phyloP scores from a whole-genome alignment of 176 grass and related monocot genomes.

The Oryza officinalis region DNA sequence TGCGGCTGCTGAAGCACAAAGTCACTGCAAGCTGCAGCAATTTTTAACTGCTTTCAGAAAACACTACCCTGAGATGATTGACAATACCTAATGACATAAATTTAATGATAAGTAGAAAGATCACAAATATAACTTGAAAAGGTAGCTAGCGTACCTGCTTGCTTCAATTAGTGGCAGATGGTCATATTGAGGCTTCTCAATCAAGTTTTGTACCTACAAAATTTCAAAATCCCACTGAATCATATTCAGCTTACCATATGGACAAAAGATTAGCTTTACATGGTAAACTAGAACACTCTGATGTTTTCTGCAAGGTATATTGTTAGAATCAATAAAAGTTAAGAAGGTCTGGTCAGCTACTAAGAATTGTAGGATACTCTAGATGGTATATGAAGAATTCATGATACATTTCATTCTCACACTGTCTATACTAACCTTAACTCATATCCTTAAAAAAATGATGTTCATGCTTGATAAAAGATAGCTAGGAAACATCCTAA shows the following conservation, averaged over 20 bases:
- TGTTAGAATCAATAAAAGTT: background rate
- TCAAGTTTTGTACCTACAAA: slow-evolving; percentile 87
- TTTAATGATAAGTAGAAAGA: slow-evolving; percentile 11
- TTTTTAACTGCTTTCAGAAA: background rate
- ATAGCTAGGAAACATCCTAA: background rate
- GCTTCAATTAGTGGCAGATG: slow-evolving; percentile 94
- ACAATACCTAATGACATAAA: background rate
- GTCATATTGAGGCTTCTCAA: slow-evolving; percentile 97
- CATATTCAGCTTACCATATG: background rate
- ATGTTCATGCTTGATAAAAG: background rate
- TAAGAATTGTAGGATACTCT: background rate
- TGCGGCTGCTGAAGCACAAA: too few species aligned
- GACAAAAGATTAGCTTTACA: slow-evolving; percentile 4
- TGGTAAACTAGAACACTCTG: background rate
- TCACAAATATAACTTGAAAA: slow-evolving; percentile 17
- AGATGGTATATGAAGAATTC: background rate
- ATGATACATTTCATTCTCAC: background rate
- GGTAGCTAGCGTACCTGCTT: slow-evolving; percentile 71
- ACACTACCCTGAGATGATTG: background rate
- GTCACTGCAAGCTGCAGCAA: too few species aligned
- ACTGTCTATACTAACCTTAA: background rate
- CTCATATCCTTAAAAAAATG: background rate
- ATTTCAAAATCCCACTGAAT: background rate
- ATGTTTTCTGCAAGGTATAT: background rate
- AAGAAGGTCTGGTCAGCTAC: slow-evolving; percentile 2